These are phyloP conservation scores for Saturnispora mendoncae DNA, from an alignment of 805 yeast species.

Conservation along the genomic window DNA sequence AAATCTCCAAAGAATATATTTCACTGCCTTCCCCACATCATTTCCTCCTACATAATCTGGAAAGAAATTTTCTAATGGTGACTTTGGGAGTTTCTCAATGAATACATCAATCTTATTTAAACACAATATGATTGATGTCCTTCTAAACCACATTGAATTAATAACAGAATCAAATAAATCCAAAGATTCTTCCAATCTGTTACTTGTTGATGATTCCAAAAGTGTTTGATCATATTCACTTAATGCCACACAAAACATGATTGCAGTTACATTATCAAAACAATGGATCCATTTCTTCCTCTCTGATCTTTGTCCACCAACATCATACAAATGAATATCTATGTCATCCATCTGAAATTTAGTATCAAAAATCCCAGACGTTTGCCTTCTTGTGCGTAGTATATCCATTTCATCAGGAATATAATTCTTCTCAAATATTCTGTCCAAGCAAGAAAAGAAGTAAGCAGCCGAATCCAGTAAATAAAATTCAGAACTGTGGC, in stretches of 20 bases:
- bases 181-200: constrained; percentile 72
- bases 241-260: constrained; percentile 84
- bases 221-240: constrained; percentile 86
- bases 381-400: constrained; percentile 79
- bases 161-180: constrained; percentile 84
- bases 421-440: constrained; percentile 54
- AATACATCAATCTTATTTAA: constrained; percentile 86
- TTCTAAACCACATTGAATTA: constrained; percentile 85
- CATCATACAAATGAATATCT: constrained; percentile 64
- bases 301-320: constrained; percentile 94
- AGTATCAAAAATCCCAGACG: constrained; percentile 86
- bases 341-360: constrained; percentile 65
- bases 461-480: constrained; percentile 79
- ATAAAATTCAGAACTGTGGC: constrained; percentile 63
- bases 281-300: constrained; percentile 97
- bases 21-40: constrained; percentile 83
- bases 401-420: constrained; percentile 71
- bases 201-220: constrained; percentile 66
- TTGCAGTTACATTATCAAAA: constrained; percentile 83
- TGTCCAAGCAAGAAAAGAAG: constrained; percentile 57
- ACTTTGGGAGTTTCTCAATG: constrained; percentile 71
- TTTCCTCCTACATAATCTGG: constrained; percentile 90
- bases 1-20: constrained; percentile 85
- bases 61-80: constrained; percentile 76
- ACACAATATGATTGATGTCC: constrained; percentile 79